Percentiles rank a stretch among this genome's conserved stretches.
Evolutionary conservation across 2,329 filamentous ascomycete genomes (phyloP).

Genomic region (Hypoxylon sp.): DNA sequence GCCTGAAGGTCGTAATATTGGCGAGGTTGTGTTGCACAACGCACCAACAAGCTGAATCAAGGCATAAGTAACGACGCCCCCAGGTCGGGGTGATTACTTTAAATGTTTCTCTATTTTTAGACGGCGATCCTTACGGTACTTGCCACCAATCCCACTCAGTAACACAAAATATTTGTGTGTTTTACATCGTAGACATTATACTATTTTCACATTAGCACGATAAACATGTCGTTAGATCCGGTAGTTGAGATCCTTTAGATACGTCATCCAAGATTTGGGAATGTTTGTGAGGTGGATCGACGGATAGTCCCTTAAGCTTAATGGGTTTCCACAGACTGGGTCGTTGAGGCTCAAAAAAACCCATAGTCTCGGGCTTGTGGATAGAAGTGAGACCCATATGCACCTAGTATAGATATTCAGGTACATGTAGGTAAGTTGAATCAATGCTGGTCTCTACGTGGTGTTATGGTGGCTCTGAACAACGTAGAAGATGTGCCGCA

Average conservation of each 20-base stretch:
- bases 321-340: neutral
- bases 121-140: neutral
- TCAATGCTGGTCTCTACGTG: neutral
- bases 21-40: conserved; percentile 11
- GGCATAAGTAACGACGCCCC: neutral
- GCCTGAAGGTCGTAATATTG: conserved; percentile 6
- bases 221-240: neutral
- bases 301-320: conserved; percentile 3
- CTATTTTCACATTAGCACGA: neutral
- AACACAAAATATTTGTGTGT: neutral
- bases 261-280: neutral
- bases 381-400: neutral
- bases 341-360: neutral
- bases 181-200: neutral
- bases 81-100: neutral
- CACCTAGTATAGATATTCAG: neutral
- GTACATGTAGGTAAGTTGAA: neutral
- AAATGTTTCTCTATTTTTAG: neutral
- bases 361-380: neutral
- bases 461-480: neutral
- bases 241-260: neutral
- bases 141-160: neutral
- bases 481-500: neutral
- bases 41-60: neutral
- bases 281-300: neutral